These are phyloP conservation scores for Phylloporus arenicola DNA, from an alignment of 768 basidiomycete genomes.

Conservation along the genomic window DNA sequence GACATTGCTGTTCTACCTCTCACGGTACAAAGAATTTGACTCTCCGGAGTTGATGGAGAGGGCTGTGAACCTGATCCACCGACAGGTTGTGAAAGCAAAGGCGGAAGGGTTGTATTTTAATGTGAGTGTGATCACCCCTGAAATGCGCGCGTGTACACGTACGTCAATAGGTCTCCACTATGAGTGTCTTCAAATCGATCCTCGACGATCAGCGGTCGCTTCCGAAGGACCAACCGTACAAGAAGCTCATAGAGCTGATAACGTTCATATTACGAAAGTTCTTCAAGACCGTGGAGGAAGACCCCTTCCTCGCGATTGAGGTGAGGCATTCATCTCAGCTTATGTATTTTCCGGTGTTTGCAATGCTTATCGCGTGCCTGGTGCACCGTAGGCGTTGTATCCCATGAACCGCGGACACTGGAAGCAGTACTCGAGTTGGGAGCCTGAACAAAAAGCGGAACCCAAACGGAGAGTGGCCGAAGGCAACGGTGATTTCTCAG, in stretches of 20 bases:
- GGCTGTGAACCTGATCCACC: constrained; percentile 82
- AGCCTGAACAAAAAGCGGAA: constrained; percentile 46
- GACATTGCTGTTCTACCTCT: constrained; percentile 78
- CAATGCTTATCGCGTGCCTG: constrained; percentile 17
- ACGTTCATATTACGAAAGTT: constrained; percentile 86
- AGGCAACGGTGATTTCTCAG: constrained; percentile 43
- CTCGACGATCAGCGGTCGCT: constrained; percentile 74
- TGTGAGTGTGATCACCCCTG: constrained; percentile 39
- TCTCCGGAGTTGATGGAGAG: constrained; percentile 80
- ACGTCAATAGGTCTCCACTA: constrained; percentile 70
- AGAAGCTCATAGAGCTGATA: constrained; percentile 80
- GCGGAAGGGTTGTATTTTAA: constrained; percentile 96
- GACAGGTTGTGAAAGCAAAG: constrained; percentile 85
- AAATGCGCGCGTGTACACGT: constrained; percentile 6
- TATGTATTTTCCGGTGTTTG: constrained; percentile 14
- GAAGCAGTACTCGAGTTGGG: constrained; percentile 80
- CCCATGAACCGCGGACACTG: constrained; percentile 84
- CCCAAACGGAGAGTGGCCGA: constrained; percentile 26
- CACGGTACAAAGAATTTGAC: constrained; percentile 77
- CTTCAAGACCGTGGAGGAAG: constrained; percentile 85
- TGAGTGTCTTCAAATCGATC: constrained; percentile 84
- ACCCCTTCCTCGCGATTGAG: constrained; percentile 85
- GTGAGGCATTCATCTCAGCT: constrained; percentile 42
- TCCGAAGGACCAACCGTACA: constrained; percentile 71
- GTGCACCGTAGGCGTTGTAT: constrained; percentile 63